These are phyloP conservation scores for Pseudogymnoascus sp. DNA, from an alignment of 2,329 filamentous ascomycete genomes.

Conservation along the genomic window DNA sequence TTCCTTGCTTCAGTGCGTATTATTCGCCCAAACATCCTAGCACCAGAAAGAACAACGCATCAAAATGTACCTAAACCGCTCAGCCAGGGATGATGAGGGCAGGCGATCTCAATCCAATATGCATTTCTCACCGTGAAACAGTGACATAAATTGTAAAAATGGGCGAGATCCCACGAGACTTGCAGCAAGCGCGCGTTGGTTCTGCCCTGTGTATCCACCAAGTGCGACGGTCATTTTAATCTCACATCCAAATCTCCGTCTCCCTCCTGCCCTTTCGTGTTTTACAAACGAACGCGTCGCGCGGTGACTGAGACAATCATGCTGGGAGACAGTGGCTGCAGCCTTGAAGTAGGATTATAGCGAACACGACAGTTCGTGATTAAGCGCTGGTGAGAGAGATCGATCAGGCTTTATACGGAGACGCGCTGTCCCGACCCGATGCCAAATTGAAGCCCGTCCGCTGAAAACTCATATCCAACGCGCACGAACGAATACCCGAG, in stretches of 20 bases:
- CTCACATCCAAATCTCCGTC: constrained; percentile 6
- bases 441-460: not conserved
- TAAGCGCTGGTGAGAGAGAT: not conserved
- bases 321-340: not conserved
- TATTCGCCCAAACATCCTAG: not conserved
- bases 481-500: not conserved
- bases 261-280: not conserved
- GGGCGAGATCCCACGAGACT: not conserved
- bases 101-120: constrained; percentile 4
- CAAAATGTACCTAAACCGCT: not conserved
- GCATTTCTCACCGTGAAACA: constrained; percentile 5
- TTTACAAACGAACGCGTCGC: constrained; percentile 6
- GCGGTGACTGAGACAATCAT: constrained; percentile 5
- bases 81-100: not conserved
- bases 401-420: constrained; percentile 1
- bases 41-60: constrained; percentile 6
- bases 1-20: not conserved
- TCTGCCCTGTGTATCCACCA: not conserved
- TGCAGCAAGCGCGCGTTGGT: not conserved
- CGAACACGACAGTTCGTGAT: not conserved
- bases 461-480: constrained; percentile 1
- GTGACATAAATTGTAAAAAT: constrained; percentile 4
- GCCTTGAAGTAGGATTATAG: not conserved
- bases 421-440: not conserved
- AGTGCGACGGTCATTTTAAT: constrained; percentile 3